Percentiles rank a stretch among this genome's conserved stretches.
phyloP scores from a whole-genome alignment of 192 early-diverging fungal species.

The Chytriomyces hyalinus region DNA sequence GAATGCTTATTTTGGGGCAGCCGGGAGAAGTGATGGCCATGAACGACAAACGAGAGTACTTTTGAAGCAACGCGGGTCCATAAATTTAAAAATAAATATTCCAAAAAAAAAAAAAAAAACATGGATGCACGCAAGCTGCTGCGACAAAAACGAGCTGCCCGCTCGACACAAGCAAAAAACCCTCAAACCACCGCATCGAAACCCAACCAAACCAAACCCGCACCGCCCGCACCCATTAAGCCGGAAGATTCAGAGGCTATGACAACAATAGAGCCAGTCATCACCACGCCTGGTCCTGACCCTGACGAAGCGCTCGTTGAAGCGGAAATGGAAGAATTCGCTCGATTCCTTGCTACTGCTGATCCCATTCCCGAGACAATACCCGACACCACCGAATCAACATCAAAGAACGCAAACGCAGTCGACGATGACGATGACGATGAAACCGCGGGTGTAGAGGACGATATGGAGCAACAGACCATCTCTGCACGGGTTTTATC shows the following conservation, averaged over 20 bases:
- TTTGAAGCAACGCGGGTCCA: background rate
- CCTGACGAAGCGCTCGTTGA: background rate
- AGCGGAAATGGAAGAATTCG: background rate
- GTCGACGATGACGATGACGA: too few species aligned
- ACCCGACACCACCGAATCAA: background rate
- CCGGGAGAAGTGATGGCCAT: slow-evolving; percentile 33
- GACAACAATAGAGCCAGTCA: too few species aligned
- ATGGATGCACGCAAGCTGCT: background rate
- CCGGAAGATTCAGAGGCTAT: background rate
- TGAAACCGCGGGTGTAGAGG: too few species aligned
- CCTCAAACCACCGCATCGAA: background rate
- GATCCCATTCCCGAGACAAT: background rate
- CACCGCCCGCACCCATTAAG: background rate
- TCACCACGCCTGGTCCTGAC: background rate
- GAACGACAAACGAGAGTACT: slow-evolving; percentile 31
- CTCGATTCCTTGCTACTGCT: background rate
- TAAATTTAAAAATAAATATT: background rate
- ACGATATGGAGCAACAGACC: too few species aligned
- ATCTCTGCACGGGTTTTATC: too few species aligned
- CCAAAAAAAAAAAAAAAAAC: background rate
- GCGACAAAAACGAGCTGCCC: background rate
- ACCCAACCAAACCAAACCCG: background rate
- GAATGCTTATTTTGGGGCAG: slow-evolving; percentile 21
- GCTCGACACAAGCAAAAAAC: background rate
- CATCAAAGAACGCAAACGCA: background rate